Conservation (phyloP, 495 filamentous ascomycete species). For the Neurospora tetraspora region DNA sequence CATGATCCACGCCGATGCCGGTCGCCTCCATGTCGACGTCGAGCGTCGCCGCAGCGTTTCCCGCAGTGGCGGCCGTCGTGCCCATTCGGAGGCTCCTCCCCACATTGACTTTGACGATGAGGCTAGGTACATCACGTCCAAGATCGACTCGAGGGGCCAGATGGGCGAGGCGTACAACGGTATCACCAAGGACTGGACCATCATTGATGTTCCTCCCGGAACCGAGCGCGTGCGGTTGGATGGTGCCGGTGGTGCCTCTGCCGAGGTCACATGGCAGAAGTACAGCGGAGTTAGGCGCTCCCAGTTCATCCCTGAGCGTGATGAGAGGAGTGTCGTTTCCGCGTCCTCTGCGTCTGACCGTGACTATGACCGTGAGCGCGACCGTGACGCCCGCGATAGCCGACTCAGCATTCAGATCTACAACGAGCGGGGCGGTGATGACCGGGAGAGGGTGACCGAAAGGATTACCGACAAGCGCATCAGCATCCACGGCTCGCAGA, state of each 20-base stretch:
- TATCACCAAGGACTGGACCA: conserved; percentile 60
- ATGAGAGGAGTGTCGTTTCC: conserved; percentile 17
- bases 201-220: conserved; percentile 72
- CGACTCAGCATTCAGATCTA: conserved; percentile 35
- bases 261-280: conserved; percentile 64
- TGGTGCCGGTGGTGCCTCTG: conserved; percentile 52
- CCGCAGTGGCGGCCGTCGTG: conserved; percentile 20
- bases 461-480: conserved; percentile 36
- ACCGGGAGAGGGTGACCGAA: conserved; percentile 35
- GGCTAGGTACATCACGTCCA: conserved; percentile 55
- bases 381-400: conserved; percentile 16
- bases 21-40: conserved; percentile 48
- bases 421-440: conserved; percentile 27
- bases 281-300: conserved; percentile 67
- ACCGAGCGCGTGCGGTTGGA: conserved; percentile 68
- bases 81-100: conserved; percentile 38
- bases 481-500: conserved; percentile 22
- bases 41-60: conserved; percentile 27
- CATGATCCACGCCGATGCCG: conserved; percentile 41
- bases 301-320: conserved; percentile 50
- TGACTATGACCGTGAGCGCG: conserved; percentile 22
- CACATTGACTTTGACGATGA: conserved; percentile 41
- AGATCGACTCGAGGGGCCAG: conserved; percentile 46
- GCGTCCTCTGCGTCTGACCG: conserved; percentile 21
- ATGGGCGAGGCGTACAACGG: conserved; percentile 60